Percentiles rank a stretch among this genome's conserved stretches.
Conservation (phyloP, 805 yeast species). For the Monosporozyma solicola region DNA sequence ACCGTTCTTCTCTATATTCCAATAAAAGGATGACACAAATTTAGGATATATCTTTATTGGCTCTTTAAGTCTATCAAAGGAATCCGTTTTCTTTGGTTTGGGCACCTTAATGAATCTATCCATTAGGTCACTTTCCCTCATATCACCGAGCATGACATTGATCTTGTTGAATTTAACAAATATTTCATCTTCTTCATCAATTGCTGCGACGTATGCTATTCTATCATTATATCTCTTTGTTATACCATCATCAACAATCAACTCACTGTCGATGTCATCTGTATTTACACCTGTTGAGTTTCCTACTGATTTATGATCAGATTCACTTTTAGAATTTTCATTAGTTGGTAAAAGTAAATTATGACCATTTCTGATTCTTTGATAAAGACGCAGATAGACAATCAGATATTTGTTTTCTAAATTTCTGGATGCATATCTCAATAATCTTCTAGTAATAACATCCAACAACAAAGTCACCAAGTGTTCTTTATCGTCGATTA, state of each 20-base stretch:
- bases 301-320: background rate
- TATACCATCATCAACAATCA: background rate
- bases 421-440: background rate
- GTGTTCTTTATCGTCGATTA: background rate
- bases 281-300: background rate
- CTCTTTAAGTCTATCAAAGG: background rate
- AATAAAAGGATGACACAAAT: constrained; percentile 66
- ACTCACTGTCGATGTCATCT: constrained; percentile 1
- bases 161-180: constrained; percentile 40
- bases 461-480: background rate
- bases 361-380: background rate
- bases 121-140: constrained; percentile 42
- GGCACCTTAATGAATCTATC: constrained; percentile 28
- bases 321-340: background rate
- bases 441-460: background rate
- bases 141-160: constrained; percentile 79
- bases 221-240: constrained; percentile 2
- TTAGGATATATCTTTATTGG: constrained; percentile 41
- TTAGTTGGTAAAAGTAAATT: background rate
- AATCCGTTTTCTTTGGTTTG: background rate
- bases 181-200: constrained; percentile 6
- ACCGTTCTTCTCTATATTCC: constrained; percentile 42
- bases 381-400: background rate
- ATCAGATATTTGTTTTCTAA: background rate
- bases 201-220: background rate